Evolutionary conservation across 345 rosid species (phyloP), one percentile per base, ranked within the genome.

Genomic region (Dipteronia sinensis): DNA sequence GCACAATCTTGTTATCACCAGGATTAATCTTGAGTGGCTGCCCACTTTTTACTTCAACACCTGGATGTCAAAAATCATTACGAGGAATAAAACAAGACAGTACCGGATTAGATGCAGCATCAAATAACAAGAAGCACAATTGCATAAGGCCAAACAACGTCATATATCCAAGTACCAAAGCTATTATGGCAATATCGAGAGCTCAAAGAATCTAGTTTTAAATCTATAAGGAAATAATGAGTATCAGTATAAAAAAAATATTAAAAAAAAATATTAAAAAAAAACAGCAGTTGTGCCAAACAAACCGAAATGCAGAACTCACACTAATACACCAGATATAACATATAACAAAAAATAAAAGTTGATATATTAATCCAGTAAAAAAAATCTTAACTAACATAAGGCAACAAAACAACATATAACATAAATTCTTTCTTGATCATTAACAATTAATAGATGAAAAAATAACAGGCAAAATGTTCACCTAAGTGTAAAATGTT

Each of bases 1-100:
- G 97, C 78, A 90, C 47, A 25, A 88, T 13, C 81, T 67, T 79
- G 9, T 65, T 77, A 65, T 19, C 76, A 7, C 84, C 85, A 66
- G 88, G 85, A 34, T 77, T 74, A 49, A 89, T 88, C 49, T 2
- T 22, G 16, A 84, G 78, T 9, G 85, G 31, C 49, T 31, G 72
- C 8, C 92, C 89, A 81, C 79, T 73, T 86, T 85, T 88, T 38
- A 90, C 90, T 79, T 92, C 97, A 81, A 83, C 86, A 85, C 95
- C 97, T 92, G 81, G 7, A 71, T 29, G 80, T 58, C 16, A 42
- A 38, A 58, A 27, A 65, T 46, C 25, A 72, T 2, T 6, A 47
- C 7, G 42, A 59, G 56, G 8, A 47, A 75, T n/a, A 62, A 47
- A 49, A 61, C 68, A n/a, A 65, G 40, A 58, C 19, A 56, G 29